phyloP scores from a whole-genome alignment of 495 filamentous ascomycete species.

The Aspergillus bridgeri region DNA sequence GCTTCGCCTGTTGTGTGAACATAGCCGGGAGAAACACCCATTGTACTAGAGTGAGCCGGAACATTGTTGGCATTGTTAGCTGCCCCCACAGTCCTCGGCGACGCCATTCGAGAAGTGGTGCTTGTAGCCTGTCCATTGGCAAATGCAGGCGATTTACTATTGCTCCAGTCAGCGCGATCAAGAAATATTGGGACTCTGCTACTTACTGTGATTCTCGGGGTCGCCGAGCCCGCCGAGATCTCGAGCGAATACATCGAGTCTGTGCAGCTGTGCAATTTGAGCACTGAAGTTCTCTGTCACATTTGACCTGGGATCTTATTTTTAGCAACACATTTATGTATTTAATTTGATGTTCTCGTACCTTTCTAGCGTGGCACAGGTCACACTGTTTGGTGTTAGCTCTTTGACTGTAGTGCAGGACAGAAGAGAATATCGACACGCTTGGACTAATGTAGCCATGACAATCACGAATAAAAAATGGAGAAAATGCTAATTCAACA shows the following conservation, averaged over 20 bases:
- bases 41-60: constrained; percentile 6
- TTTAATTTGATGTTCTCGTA: too few relatives aligned
- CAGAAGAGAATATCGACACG: not conserved
- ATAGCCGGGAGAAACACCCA: constrained; percentile 19
- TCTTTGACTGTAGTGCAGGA: not conserved
- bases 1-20: constrained; percentile 25
- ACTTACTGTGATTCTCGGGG: constrained; percentile 18
- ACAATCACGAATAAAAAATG: too few relatives aligned
- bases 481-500: not conserved
- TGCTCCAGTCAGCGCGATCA: not conserved
- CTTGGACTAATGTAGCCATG: not conserved
- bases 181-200: not conserved
- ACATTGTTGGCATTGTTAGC: not conserved
- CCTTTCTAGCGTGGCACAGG: constrained; percentile 29
- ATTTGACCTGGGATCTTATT: constrained; percentile 33
- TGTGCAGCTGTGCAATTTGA: constrained; percentile 25
- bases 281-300: constrained; percentile 29
- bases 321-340: too few relatives aligned
- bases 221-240: constrained; percentile 24
- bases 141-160: not conserved
- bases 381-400: constrained; percentile 20
- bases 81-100: not conserved
- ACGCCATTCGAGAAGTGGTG: not conserved
- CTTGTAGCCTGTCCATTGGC: not conserved
- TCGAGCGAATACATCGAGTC: constrained; percentile 22